Evolutionary conservation across 177 flowering plant species (phyloP).

Genomic region (Vitis hybrid): DNA sequence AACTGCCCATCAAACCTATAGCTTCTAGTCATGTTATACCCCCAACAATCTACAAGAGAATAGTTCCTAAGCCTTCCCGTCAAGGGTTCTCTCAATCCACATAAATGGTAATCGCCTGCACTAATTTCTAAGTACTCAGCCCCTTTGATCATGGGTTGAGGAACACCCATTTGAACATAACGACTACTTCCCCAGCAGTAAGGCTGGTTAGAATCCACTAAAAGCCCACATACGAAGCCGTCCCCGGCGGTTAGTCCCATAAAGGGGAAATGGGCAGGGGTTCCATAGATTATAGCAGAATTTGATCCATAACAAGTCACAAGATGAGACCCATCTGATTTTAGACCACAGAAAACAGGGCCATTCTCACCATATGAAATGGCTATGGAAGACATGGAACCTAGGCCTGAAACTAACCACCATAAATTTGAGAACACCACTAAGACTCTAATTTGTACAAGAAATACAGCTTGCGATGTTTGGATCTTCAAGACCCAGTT

Average conservation of each 20-base stretch:
- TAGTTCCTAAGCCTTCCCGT: conserved; percentile 37
- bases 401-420: conserved; percentile 54
- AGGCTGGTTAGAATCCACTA: conserved; percentile 70
- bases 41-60: conserved; percentile 92
- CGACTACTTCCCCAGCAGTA: conserved; percentile 93
- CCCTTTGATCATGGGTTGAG: conserved; percentile 63
- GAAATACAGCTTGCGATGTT: conserved; percentile 22
- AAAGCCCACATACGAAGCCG: conserved; percentile 93
- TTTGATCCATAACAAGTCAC: conserved; percentile 82
- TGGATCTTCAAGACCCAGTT: conserved; percentile 28
- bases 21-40: conserved; percentile 86
- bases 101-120: conserved; percentile 93
- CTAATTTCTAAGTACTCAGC: conserved; percentile 73
- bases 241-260: conserved; percentile 79
- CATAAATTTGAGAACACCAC: conserved; percentile 32
- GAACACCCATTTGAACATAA: conserved; percentile 78
- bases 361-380: conserved; percentile 93
- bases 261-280: conserved; percentile 64
- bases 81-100: conserved; percentile 68
- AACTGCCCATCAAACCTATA: conserved; percentile 60
- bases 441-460: conserved; percentile 23
- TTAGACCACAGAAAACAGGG: conserved; percentile 84
- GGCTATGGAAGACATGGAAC: conserved; percentile 93
- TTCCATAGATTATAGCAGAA: conserved; percentile 72
- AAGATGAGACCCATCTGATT: conserved; percentile 77